Evolutionary conservation across 345 rosid genomes (phyloP), one percentile per base, ranked within the genome.

Genomic region (Acer saccharum): DNA sequence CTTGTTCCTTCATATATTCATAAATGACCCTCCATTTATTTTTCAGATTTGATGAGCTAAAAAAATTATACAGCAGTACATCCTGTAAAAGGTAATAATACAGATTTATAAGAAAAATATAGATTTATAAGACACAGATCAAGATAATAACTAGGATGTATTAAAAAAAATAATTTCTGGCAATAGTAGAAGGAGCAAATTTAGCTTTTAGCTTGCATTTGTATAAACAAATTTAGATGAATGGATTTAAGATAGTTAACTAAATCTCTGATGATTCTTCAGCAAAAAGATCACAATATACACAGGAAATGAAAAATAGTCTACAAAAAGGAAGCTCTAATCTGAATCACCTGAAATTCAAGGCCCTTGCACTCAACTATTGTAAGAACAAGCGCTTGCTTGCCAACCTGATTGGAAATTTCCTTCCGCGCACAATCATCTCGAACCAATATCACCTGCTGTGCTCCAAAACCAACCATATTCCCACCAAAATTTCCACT

Each of bases 11-110:
- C 88, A 87, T 80, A 78, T 71, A 90, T 68, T 62, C 81, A 65
- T 87, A 88, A 7, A 88, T 18, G 13, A 90, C 82, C 71, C 87
- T 79, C 92, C 94, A 90, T 61, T 80, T 83, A 77, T 71, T 87
- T 73, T 76, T 83, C 29, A 83, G 43, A 11, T 83, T 81, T 39
- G 94, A 88, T 2, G 88, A 67, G 16, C 90, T 82, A 72, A 90
- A 90, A 74, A 90, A 86, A 76, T 86, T 79, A 78, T 82, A 88
- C 61, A 88, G 50, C 20, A 88, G 68, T 1, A 88, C 92, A 79
- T 87, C 89, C 90, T 88, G 55, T 66, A 78, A 32, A 6, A 65
- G 12, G 55, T 48, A 21, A 29, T 4, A 10, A 44, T n/a, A 7
- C 0, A 64, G 11, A 65, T 3, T 11, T 11, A 18, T 27, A 60